These are phyloP conservation scores for Collybia sordida DNA, from an alignment of 768 basidiomycete genomes.

Conservation along the genomic window DNA sequence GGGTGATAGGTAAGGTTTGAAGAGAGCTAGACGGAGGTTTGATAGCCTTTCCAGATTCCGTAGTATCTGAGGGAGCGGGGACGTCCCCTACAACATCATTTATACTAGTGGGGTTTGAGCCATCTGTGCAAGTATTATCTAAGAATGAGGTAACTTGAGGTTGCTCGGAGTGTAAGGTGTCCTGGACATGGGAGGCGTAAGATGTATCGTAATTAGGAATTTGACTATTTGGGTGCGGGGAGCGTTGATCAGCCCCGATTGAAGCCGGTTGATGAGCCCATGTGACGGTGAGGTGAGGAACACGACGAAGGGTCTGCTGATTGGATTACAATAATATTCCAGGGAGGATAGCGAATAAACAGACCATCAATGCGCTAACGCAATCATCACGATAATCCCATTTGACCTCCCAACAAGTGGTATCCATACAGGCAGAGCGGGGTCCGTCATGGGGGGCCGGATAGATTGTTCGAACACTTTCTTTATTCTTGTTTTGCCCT, in stretches of 20 bases:
- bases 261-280: constrained; percentile 70
- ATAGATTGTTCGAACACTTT: constrained; percentile 24
- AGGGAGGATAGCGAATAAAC: constrained; percentile 10
- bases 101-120: neutral
- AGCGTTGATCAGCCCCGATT: constrained; percentile 15
- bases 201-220: constrained; percentile 17
- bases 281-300: constrained; percentile 73
- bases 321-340: constrained; percentile 2
- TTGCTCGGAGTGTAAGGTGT: constrained; percentile 12
- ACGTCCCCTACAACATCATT: constrained; percentile 1
- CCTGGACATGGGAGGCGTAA: constrained; percentile 31
- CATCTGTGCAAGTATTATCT: constrained; percentile 4
- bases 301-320: constrained; percentile 60
- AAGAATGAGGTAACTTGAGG: constrained; percentile 6
- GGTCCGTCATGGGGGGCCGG: constrained; percentile 58
- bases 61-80: too few relatives aligned
- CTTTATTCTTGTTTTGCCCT: constrained; percentile 3
- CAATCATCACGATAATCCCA: constrained; percentile 79
- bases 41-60: too few relatives aligned
- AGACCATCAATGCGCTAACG: constrained; percentile 68
- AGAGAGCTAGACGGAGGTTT: too few relatives aligned
- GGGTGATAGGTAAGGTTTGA: neutral
- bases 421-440: constrained; percentile 56
- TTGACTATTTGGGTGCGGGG: constrained; percentile 9
- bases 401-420: constrained; percentile 72